Evolutionary conservation across 768 basidiomycete species (phyloP).

Genomic region (Favolaschia claudopus): DNA sequence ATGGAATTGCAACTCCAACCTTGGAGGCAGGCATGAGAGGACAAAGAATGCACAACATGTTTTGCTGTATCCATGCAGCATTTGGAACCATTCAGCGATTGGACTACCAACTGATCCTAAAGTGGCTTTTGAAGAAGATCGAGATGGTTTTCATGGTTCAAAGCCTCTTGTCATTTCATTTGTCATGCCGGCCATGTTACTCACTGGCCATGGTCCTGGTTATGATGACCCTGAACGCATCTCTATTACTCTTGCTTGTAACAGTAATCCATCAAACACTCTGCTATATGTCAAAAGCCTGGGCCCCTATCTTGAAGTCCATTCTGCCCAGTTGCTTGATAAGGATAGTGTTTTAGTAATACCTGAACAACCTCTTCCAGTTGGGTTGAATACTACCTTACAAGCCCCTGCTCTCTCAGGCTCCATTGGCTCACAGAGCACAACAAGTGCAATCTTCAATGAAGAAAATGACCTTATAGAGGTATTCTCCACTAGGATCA

Average conservation of each 20-base stretch:
- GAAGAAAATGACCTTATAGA: constrained; percentile 33
- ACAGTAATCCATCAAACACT: constrained; percentile 1
- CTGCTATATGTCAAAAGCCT: not conserved
- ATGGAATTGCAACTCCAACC: not conserved
- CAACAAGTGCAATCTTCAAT: constrained; percentile 28
- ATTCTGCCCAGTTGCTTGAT: constrained; percentile 3
- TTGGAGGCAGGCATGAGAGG: constrained; percentile 17
- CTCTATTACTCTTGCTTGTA: not conserved
- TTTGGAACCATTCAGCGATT: constrained; percentile 17
- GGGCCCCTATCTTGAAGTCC: constrained; percentile 1
- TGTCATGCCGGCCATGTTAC: constrained; percentile 20
- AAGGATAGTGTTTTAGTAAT: constrained; percentile 5
- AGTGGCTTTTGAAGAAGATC: constrained; percentile 26
- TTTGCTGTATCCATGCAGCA: constrained; percentile 20
- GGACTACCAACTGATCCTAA: constrained; percentile 14
- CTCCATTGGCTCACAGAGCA: constrained; percentile 28
- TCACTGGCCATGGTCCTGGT: constrained; percentile 7
- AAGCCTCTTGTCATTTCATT: constrained; percentile 25
- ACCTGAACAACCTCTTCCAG: constrained; percentile 3
- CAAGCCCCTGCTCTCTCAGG: not conserved
- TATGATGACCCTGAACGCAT: constrained; percentile 6
- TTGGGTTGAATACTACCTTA: not conserved
- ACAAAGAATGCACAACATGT: constrained; percentile 17
- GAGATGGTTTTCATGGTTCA: constrained; percentile 18
- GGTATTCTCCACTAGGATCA: constrained; percentile 24